phyloP scores from a whole-genome alignment of 1,284 basidiomycete species.

The Ustilago curta region DNA sequence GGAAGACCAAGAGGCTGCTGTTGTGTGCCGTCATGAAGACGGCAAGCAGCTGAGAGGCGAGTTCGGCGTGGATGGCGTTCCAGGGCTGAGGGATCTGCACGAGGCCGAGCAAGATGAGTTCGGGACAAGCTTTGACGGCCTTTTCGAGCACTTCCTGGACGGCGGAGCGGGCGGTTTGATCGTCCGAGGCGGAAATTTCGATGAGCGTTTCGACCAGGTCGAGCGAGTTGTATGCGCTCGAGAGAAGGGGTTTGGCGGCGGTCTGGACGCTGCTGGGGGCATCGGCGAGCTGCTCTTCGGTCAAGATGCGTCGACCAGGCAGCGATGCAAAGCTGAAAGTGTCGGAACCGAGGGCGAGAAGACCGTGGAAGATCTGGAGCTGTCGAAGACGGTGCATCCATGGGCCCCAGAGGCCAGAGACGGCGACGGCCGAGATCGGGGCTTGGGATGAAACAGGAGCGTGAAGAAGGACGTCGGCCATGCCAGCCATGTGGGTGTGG shows the following conservation, averaged over 20 bases:
- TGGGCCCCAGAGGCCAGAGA: conserved; percentile 70
- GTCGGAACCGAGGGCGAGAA: conserved; percentile 82
- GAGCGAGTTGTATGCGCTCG: conserved; percentile 91
- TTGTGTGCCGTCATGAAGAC: conserved; percentile 94
- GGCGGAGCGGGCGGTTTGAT: conserved; percentile 69
- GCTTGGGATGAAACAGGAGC: conserved; percentile 26
- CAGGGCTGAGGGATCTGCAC: conserved; percentile 87
- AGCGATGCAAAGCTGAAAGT: conserved; percentile 79
- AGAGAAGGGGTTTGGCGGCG: conserved; percentile 77
- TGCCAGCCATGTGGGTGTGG: conserved; percentile 61
- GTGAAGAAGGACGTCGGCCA: conserved; percentile 63
- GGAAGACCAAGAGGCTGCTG: conserved; percentile 94
- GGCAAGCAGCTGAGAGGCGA: conserved; percentile 84
- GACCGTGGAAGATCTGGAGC: conserved; percentile 85
- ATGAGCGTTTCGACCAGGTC: conserved; percentile 87
- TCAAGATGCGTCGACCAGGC: conserved; percentile 57
- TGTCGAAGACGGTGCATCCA: conserved; percentile 90
- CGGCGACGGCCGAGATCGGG: conserved; percentile 72
- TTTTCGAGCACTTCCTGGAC: conserved; percentile 66
- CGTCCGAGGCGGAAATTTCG: conserved; percentile 90
- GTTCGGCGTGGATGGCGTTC: conserved; percentile 86
- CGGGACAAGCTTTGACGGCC: conserved; percentile 79
- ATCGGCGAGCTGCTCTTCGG: conserved; percentile 55
- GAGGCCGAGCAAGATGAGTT: conserved; percentile 92
- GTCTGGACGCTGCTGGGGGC: conserved; percentile 87